These are phyloP conservation scores for Corynespora cassiicola DNA, from an alignment of 2,329 filamentous ascomycete species.

Conservation along the genomic window DNA sequence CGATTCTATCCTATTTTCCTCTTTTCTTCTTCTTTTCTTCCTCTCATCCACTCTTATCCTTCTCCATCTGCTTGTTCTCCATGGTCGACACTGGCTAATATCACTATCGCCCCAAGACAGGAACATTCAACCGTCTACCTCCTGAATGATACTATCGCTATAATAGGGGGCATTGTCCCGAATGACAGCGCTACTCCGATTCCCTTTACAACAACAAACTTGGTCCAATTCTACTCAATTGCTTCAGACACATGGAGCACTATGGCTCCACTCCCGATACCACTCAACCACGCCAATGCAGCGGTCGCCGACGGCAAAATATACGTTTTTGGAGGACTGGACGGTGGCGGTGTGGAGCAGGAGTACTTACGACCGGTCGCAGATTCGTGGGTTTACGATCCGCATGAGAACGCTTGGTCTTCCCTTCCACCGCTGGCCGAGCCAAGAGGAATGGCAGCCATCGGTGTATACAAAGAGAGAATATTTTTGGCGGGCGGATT, in stretches of 20 bases:
- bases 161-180: slow-evolving; percentile 8
- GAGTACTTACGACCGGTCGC: too few species aligned
- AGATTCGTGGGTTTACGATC: slow-evolving; percentile 15
- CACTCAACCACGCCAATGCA: slow-evolving; percentile 16
- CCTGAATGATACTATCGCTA: slow-evolving; percentile 6
- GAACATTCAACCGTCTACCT: slow-evolving; percentile 10
- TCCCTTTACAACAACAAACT: neutral
- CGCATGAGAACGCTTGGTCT: too few species aligned
- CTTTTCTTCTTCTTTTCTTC: too few species aligned
- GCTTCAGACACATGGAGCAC: slow-evolving; percentile 10
- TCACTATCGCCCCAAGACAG: too few species aligned
- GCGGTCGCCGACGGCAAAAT: slow-evolving; percentile 12
- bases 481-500: slow-evolving; percentile 32
- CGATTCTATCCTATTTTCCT: too few species aligned
- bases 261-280: slow-evolving; percentile 8
- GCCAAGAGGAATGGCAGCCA: slow-evolving; percentile 25
- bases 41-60: too few species aligned
- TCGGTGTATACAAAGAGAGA: slow-evolving; percentile 20
- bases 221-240: slow-evolving; percentile 10
- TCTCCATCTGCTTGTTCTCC: too few species aligned
- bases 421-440: slow-evolving; percentile 8
- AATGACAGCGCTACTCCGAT: slow-evolving; percentile 2
- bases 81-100: too few species aligned
- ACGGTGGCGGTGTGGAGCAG: neutral
- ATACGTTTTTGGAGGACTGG: slow-evolving; percentile 15